Evolutionary conservation across 371 early-diverging fungal genomes (phyloP), one percentile per base, ranked within the genome.

Genomic region (Lichtheimia ramosa): DNA sequence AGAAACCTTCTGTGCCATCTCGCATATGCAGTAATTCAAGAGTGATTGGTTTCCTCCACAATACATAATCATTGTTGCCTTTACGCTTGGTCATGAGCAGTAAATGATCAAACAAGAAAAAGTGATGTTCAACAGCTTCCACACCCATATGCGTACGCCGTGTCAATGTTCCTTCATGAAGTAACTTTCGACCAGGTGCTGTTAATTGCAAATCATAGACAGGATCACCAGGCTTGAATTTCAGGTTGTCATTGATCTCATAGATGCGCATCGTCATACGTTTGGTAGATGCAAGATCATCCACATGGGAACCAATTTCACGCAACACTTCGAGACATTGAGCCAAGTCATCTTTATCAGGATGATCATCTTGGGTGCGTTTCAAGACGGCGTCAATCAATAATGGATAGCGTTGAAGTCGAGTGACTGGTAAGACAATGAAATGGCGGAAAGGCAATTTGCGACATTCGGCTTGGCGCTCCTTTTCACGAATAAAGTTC

Each of bases 61-160:
- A 66, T 41, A 77, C 73, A 72, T 74, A 82, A 6, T 79, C 75
- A 43, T 83, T 80, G 15, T 79, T 77, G 21, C 70, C 76, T 41
- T 79, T 84, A 5, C 55, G 61, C 8, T 73, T 76, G 41, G 94
- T 87, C 77, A 96, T 74, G 6, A 97, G 68, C 16, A 96, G 72
- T 48, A 83, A 64, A 73, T 97, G 94, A 67, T 97, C 97, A 56
- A 96, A 92, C 42, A 96, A 68, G 66, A 94, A 92, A 15, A 95
- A 85, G 27, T 78, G 77, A 5, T 94, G 52, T 24, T 92, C 91
- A 0, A 84, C 67, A 5, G 78, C 75, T 28, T 91, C 92, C 0
- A 88, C 83, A 21, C 84, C 88, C 59, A 78, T 87, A 51, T 86
- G 77, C 5, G 88, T 72, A 54, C 85, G 85, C 23, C 89, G 75